Evolutionary conservation across 768 basidiomycete genomes (phyloP), one percentile per base, ranked within the genome.

Genomic region (Kwoniella europaea): DNA sequence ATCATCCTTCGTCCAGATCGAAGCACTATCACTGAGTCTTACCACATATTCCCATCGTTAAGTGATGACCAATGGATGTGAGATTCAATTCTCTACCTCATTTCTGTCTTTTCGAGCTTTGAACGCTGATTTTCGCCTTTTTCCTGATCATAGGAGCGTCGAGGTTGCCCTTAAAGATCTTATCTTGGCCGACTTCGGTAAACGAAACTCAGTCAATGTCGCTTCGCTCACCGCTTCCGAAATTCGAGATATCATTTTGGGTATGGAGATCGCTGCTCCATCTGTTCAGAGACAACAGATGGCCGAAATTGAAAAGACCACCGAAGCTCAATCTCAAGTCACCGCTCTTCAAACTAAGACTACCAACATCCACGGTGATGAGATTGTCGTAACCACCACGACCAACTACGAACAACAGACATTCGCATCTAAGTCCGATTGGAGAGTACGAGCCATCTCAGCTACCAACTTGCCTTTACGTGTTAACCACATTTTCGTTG

Each of bases 351-450:
- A 98, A 84, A 98, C 95, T 87, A 91, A 93, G 88, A 98, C 97
- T 2, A 98, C 95, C 64, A 98, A 98, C 82, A 89, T 97, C 68
- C 94, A 97, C 76, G 97, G 97, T 83, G 96, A 99, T 84, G 89
- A 92, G 53, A 94, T 98, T 74, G 92, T 94, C 82, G 93, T 92
- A 1, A 90, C 95, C 6, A 99, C 97, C 2, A 99, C 96, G 0
- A 97, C 97, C 72, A 94, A 92, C 81, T 99, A 99, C 82, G 97
- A 97, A 84, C 94, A 98, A 79, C 92, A 94, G 80, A 91, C 94
- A n/a, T 99, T 99, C 86, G 95, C 93, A 84, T 93, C 91, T 86
- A 98, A 99, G 86, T 98, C 97, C 4, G 97, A 99, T 84, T 99
- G 97, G 97, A 93, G 97, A 77, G 92, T 98, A 42, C 91, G 97